Evolutionary conservation across 2,329 filamentous ascomycete species (phyloP), one percentile per base, ranked within the genome.

Genomic region (Fusarium pseudograminearum): DNA sequence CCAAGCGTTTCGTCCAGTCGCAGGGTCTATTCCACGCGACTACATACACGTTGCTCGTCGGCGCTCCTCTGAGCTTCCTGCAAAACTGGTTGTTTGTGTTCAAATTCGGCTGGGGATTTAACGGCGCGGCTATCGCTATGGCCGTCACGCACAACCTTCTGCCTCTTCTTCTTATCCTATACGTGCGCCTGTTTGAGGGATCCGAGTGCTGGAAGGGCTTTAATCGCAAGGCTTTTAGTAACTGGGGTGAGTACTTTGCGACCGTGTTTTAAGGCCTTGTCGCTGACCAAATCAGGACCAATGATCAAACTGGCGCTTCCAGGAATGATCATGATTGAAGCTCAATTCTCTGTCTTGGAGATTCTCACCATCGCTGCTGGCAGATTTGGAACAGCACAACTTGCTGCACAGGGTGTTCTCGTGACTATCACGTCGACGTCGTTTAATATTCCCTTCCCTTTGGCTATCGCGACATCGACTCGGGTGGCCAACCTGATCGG

Each of bases 281-380:
- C 18, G 22, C 45, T 64, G 4, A 64, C 22, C 6, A 5, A 0
- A 0, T 0, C 12, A 74, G 46, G 94, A 4, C 71, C 77, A 0
- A 96, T 97, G 94, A 87, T 98, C 72, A 89, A 88, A 48, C 88
- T 98, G 11, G 93, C 94, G 0, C 81, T 97, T 3, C 94, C 94
- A 0, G 94, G 94, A 2, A 89, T 97, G 76, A 82, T 97, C 67
- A 97, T 97, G 93, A 91, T 97, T 2, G 89, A 96, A 76, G 93
- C 94, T 2, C 94, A 98, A 78, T 96, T 92, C 78, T 86, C 97
- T 4, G 93, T 94, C 4, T 96, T 98, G 74, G 94, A 98, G 77
- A 88, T 97, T 41, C 84, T 97, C 45, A 97, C 93, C 0, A 85
- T 97, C 15, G 89, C 89, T 3, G 88, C 92, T 0, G 92, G 90